Conservation (phyloP, 768 basidiomycete species). For the Galerina sulciceps region DNA sequence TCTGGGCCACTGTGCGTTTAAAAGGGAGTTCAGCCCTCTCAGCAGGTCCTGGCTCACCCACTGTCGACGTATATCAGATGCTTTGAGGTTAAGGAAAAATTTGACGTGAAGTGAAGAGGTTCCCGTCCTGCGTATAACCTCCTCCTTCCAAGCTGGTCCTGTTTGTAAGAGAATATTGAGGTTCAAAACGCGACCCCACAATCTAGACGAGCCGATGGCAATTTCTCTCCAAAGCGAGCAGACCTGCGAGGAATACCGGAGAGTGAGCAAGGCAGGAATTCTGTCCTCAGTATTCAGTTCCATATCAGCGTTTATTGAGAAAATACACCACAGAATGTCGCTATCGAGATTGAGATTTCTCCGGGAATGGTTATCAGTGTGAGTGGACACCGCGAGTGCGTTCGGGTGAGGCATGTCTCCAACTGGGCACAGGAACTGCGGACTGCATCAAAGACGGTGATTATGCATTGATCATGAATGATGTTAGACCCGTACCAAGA, state of each 20-base stretch:
- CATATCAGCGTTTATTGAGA: not conserved
- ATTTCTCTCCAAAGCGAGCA: not conserved
- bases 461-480: too few species aligned
- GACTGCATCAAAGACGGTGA: too few species aligned
- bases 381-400: too few species aligned
- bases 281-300: not conserved
- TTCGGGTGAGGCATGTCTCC: too few species aligned
- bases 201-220: not conserved
- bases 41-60: too few species aligned
- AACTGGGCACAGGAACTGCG: too few species aligned
- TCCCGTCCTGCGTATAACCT: not conserved
- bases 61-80: too few species aligned
- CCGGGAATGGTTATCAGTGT: not conserved
- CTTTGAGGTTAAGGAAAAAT: too few species aligned
- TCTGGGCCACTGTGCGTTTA: too few species aligned
- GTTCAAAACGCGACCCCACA: constrained; percentile 1
- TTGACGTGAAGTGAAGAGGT: not conserved
- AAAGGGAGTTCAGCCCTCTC: too few species aligned
- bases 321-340: not conserved
- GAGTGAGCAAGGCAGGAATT: not conserved
- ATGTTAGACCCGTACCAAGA: too few species aligned
- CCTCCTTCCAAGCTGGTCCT: not conserved
- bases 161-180: not conserved
- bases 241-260: not conserved
- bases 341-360: not conserved